Conservation (phyloP, 1,284 basidiomycete species). For the Coniophora puteana region DNA sequence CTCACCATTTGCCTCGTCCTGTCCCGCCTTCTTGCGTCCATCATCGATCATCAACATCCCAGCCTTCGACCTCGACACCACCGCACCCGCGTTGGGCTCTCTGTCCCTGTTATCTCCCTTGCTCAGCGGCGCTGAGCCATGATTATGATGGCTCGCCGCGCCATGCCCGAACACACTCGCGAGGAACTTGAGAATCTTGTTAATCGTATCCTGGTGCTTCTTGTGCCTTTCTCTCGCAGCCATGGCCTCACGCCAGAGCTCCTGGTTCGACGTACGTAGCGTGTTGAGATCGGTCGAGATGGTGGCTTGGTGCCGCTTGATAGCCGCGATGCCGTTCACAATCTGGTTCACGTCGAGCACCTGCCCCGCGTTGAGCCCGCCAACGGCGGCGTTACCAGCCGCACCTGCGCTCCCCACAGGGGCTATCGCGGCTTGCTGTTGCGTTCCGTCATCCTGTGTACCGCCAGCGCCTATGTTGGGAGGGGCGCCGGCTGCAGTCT, state of each 20-base stretch:
- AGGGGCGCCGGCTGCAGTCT: constrained; percentile 31
- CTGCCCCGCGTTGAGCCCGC: constrained; percentile 38
- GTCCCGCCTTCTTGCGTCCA: constrained; percentile 28
- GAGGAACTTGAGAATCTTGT: constrained; percentile 91
- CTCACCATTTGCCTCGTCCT: constrained; percentile 33
- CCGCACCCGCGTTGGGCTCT: constrained; percentile 36
- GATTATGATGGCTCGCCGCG: too few relatives aligned
- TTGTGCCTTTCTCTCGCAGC: constrained; percentile 77
- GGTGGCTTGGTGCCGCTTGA: constrained; percentile 88
- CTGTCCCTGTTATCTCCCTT: constrained; percentile 40
- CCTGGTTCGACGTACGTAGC: constrained; percentile 84
- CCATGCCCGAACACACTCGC: constrained; percentile 85
- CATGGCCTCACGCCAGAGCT: constrained; percentile 91
- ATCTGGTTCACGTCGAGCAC: constrained; percentile 74
- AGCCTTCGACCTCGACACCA: constrained; percentile 48
- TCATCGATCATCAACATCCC: constrained; percentile 69
- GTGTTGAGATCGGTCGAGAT: constrained; percentile 88
- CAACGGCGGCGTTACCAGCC: constrained; percentile 14
- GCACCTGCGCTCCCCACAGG: constrained; percentile 12
- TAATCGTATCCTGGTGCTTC: constrained; percentile 96
- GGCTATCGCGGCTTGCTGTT: constrained; percentile 7
- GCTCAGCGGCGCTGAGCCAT: too few relatives aligned
- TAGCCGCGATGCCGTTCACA: constrained; percentile 80
- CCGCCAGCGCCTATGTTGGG: constrained; percentile 19
- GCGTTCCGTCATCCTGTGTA: constrained; percentile 1